Percentiles rank a stretch among this genome's conserved stretches.
phyloP scores from a whole-genome alignment of 2,329 filamentous ascomycete genomes.

The Cordyceps javanica region DNA sequence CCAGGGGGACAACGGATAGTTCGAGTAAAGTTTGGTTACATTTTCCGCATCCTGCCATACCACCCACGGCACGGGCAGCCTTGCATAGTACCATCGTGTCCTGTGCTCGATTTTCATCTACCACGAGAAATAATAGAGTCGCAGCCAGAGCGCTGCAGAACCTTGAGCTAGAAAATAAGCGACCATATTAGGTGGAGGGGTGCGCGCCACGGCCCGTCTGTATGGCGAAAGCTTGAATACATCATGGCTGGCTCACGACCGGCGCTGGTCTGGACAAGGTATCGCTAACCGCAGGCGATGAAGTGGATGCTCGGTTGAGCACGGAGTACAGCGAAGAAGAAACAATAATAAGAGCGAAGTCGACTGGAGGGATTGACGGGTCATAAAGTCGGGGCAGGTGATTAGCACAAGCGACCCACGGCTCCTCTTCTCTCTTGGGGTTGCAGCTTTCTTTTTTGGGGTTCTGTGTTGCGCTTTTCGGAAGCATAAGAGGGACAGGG shows the following conservation, averaged over 20 bases:
- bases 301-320: not conserved
- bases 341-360: not conserved
- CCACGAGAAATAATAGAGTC: not conserved
- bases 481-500: slow-evolving; percentile 6
- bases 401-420: slow-evolving; percentile 4
- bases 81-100: not conserved
- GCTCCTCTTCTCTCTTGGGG: slow-evolving; percentile 13
- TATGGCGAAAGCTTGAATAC: not conserved
- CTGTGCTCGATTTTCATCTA: not conserved
- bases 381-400: not conserved
- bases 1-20: not conserved
- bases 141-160: not conserved
- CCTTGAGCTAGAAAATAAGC: not conserved
- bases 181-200: not conserved
- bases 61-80: not conserved
- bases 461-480: slow-evolving; percentile 13
- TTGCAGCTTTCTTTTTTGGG: slow-evolving; percentile 13
- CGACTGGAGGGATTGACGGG: not conserved
- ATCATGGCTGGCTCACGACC: not conserved
- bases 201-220: not conserved
- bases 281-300: not conserved
- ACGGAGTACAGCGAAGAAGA: not conserved
- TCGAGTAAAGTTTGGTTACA: slow-evolving; percentile 2
- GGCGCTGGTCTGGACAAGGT: not conserved
- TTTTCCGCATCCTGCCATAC: slow-evolving; percentile 1